A percentile compares a stretch with the other conserved stretches of the same genome.
These are phyloP conservation scores for Trichoderma erinaceum DNA, from an alignment of 495 filamentous ascomycete genomes.

Conservation along the genomic window DNA sequence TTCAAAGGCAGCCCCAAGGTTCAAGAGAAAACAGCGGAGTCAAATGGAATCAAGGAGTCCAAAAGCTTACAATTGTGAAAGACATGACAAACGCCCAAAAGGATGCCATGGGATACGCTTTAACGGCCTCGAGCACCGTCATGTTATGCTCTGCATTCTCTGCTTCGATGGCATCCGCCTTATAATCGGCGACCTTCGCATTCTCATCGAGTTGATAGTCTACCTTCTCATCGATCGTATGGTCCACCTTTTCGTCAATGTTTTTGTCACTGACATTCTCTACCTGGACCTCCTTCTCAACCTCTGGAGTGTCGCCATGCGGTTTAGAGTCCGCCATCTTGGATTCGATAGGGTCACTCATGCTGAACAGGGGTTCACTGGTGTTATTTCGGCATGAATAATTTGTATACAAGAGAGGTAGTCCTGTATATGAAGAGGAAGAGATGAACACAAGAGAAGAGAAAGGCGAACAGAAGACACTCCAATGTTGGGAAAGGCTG, in stretches of 20 bases:
- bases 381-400: not conserved
- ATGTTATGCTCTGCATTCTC: slow-evolving; percentile 42
- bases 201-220: slow-evolving; percentile 31
- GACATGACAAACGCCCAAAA: slow-evolving; percentile 51
- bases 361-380: slow-evolving; percentile 23
- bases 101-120: slow-evolving; percentile 41
- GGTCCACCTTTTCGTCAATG: not conserved
- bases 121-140: slow-evolving; percentile 43
- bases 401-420: not conserved
- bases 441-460: not conserved
- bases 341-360: slow-evolving; percentile 32
- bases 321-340: slow-evolving; percentile 32
- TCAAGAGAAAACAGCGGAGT: not conserved
- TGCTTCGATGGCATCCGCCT: slow-evolving; percentile 40
- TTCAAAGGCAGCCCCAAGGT: not conserved
- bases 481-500: too few species aligned
- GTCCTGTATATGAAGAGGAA: not conserved
- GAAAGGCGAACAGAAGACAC: not conserved
- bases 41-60: slow-evolving; percentile 4
- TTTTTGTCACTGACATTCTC: slow-evolving; percentile 30
- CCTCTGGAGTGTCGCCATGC: slow-evolving; percentile 31
- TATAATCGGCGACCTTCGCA: slow-evolving; percentile 36
- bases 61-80: slow-evolving; percentile 43
- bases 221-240: not conserved
- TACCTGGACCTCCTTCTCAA: slow-evolving; percentile 22